phyloP scores from a whole-genome alignment of 192 early-diverging fungal genomes.

The Umbelopsis isabellina region DNA sequence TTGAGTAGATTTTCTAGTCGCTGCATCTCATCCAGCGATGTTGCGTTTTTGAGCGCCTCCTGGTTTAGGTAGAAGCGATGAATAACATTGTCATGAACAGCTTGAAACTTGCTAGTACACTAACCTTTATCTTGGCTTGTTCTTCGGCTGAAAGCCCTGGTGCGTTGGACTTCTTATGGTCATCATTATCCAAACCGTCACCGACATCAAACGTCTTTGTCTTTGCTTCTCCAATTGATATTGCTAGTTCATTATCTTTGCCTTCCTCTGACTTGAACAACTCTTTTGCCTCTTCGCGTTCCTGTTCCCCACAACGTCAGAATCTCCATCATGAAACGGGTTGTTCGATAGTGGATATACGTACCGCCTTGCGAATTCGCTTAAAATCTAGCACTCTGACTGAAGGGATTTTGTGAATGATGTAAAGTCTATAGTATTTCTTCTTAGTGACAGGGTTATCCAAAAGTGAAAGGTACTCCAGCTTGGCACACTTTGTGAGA shows the following conservation, averaged over 20 bases:
- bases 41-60: slow-evolving; percentile 76
- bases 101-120: not conserved
- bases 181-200: slow-evolving; percentile 56
- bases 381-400: slow-evolving; percentile 90
- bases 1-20: slow-evolving; percentile 70
- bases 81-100: not conserved
- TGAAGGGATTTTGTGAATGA: slow-evolving; percentile 78
- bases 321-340: not conserved
- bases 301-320: slow-evolving; percentile 48
- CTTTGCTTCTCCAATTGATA: slow-evolving; percentile 65
- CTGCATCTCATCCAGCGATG: slow-evolving; percentile 75
- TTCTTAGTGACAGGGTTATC: slow-evolving; percentile 90
- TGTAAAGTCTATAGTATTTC: slow-evolving; percentile 80
- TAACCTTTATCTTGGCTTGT: slow-evolving; percentile 64
- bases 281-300: slow-evolving; percentile 77
- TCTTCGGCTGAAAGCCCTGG: slow-evolving; percentile 68
- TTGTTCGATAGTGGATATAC: slow-evolving; percentile 3
- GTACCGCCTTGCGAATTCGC: slow-evolving; percentile 69
- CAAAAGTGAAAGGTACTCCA: slow-evolving; percentile 73
- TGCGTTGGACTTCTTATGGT: slow-evolving; percentile 55
- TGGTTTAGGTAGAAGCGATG: slow-evolving; percentile 3
- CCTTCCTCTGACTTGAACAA: slow-evolving; percentile 77
- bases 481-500: slow-evolving; percentile 45
- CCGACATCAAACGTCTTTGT: slow-evolving; percentile 89
- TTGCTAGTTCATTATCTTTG: slow-evolving; percentile 62